These are phyloP conservation scores for Termitomyces eurrhizus DNA, from an alignment of 768 basidiomycete species.

Conservation along the genomic window DNA sequence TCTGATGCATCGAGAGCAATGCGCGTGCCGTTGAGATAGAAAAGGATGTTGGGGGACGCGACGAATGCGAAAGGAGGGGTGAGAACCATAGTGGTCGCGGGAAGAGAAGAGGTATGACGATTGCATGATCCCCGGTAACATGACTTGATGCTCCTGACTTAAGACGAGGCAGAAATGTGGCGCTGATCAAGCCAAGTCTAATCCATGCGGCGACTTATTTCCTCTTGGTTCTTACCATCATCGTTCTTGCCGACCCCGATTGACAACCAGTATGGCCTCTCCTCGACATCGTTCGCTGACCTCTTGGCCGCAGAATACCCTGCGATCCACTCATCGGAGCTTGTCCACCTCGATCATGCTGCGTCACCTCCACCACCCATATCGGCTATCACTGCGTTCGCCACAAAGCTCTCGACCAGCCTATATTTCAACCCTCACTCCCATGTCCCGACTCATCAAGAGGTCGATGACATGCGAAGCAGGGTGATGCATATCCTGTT, in stretches of 20 bases:
- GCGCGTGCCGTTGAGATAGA: conserved; percentile 17
- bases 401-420: conserved; percentile 1
- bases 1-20: conserved; percentile 12
- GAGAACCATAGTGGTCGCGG: background rate
- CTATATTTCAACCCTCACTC: conserved; percentile 16
- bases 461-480: conserved; percentile 9
- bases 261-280: conserved; percentile 9
- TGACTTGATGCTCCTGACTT: no score
- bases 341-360: conserved; percentile 16
- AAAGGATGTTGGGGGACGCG: conserved; percentile 11
- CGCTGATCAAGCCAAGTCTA: background rate
- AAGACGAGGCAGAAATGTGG: no score
- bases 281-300: conserved; percentile 5
- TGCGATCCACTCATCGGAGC: conserved; percentile 8
- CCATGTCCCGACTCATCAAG: conserved; percentile 8
- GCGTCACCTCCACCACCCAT: conserved; percentile 15
- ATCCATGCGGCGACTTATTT: conserved; percentile 1
- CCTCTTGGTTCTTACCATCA: conserved; percentile 6
- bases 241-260: background rate
- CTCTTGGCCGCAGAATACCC: conserved; percentile 12
- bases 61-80: conserved; percentile 1
- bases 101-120: background rate
- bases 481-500: conserved; percentile 14
- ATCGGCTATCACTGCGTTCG: conserved; percentile 10
- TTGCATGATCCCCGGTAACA: background rate